Conservation (phyloP, 306 rosid species). For the Acacia crassicarpa region DNA sequence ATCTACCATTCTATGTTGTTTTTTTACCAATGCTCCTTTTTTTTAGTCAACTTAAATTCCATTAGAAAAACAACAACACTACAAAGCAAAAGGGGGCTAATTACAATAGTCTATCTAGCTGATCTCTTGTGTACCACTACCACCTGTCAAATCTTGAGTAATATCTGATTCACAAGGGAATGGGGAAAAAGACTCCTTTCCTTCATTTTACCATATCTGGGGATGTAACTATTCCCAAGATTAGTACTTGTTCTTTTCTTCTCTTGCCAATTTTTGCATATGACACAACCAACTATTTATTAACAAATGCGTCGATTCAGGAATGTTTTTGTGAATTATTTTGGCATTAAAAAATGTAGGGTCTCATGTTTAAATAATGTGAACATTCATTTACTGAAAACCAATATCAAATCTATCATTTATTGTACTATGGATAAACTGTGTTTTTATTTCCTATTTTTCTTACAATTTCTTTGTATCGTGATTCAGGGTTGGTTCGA, state of each 20-base stretch:
- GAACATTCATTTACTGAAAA: conserved; percentile 25
- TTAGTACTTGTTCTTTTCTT: conserved; percentile 22
- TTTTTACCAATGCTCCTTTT: not conserved
- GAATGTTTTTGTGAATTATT: conserved; percentile 19
- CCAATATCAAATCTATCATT: conserved; percentile 24
- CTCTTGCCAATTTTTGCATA: conserved; percentile 21
- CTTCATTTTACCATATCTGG: conserved; percentile 5
- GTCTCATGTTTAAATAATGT: conserved; percentile 6
- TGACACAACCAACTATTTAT: not conserved
- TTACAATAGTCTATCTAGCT: not conserved
- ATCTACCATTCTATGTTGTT: not conserved
- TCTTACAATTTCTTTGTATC: conserved; percentile 29
- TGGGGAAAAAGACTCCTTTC: not conserved
- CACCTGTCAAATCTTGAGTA: not conserved
- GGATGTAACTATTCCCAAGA: conserved; percentile 12
- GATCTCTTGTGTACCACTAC: not conserved
- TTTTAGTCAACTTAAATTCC: not conserved
- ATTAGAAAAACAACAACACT: not conserved
- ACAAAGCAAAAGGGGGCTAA: not conserved
- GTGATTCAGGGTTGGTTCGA: conserved; percentile 71
- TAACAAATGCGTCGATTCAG: conserved; percentile 1
- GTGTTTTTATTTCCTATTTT: conserved; percentile 30
- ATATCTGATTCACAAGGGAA: not conserved
- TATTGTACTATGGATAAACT: conserved; percentile 24
- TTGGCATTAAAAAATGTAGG: conserved; percentile 20